Base-by-base conservation (phyloP, 768 basidiomycete genomes). In the Trametes cubensis region DNA sequence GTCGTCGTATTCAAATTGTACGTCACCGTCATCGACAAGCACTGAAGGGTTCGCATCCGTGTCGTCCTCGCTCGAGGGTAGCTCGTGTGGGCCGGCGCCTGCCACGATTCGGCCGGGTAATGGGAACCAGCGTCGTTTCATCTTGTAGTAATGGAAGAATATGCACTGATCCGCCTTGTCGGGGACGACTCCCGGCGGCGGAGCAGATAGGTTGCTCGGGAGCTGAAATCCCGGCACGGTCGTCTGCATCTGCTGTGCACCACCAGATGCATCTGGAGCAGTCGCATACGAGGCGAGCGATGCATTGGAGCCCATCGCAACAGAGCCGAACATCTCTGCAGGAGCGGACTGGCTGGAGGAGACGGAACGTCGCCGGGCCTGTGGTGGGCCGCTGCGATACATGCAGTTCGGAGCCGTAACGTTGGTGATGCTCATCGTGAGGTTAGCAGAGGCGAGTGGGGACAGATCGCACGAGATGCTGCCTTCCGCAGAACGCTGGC, bases 111-210 rank as follows among this genome's bases (percentile, higher is more conserved):
- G 15, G 26, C 25, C 23, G 6, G 50, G 38, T 4, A 34, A 20
- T 7, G 46, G 7, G 44, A 30, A 58, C 30, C 42, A 28, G 25
- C 60, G 42, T 14, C 38, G 30, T 23, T 65, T 65, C 48, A 58
- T 28, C 55, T 65, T 65, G 64, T 53, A 65, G 44, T 65, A 65
- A 28, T 65, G 48, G n/a, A 65, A 48, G 45, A 65, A 65, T 10
- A 65, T 61, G 26, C 59, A 65, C 44, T 61, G 64, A 34, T 65
- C 60, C 17, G 46, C 51, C 20, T 44, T 52, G n/a, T 60, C 59
- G 10, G 26, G 28, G 18, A 46, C 42, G 0, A 25, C 53, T 8
- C 15, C 20, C 23, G 42, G 30, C 6, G 45, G 6, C 8, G 45
- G 45, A 13, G n/a, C 45, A 23, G 45, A 20, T 4, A 46, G 20